Evolutionary conservation across 2,329 filamentous ascomycete species (phyloP), one percentile per base, ranked within the genome.

Genomic region (Achaetomium macrosporum): DNA sequence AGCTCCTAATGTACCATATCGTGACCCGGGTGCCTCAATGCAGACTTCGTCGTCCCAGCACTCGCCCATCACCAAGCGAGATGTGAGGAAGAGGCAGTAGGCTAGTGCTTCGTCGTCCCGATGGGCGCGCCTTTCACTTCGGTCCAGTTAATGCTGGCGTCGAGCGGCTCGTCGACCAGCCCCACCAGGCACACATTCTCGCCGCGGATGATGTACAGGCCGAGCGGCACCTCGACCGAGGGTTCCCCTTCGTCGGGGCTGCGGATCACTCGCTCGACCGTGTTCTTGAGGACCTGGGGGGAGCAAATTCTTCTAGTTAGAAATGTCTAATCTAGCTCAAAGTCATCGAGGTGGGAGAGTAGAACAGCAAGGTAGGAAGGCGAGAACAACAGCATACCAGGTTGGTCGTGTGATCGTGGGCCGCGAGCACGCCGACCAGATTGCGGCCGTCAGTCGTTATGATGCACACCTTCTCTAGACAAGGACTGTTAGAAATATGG

Each of bases 111-210:
- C 64, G 90, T 91, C 49, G 83, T 84, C 53, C 89, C 89, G 63
- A 97, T 87, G 30, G 87, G 83, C 54, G 85, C 83, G 5, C 92
- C 92, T 67, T 87, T 86, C 37, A 99, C 93, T 69, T 95, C 85
- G 17, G 79, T 78, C 93, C 93, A 99, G 72, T 96, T 85, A 66
- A 99, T 97, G 63, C 86, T 90, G 37, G 78, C 80, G 71, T 99
- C 93, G 54, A 97, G 75, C 62, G 87, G 80, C 70, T 96, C 91
- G 68, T 99, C 90, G 31, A 99, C 85, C 53, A 95, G 75, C 2
- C 93, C 93, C 53, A 93, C 88, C 15, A 95, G 78, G 57, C 90
- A 91, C 44, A 99, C 92, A 65, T 95, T 96, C 68, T 99, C 93
- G 48, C 93, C 93, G 55, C 93, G 82, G 53, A 99, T 88, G 53